phyloP scores from a whole-genome alignment of 805 yeast genomes.

The Lipomyces japonicus region DNA sequence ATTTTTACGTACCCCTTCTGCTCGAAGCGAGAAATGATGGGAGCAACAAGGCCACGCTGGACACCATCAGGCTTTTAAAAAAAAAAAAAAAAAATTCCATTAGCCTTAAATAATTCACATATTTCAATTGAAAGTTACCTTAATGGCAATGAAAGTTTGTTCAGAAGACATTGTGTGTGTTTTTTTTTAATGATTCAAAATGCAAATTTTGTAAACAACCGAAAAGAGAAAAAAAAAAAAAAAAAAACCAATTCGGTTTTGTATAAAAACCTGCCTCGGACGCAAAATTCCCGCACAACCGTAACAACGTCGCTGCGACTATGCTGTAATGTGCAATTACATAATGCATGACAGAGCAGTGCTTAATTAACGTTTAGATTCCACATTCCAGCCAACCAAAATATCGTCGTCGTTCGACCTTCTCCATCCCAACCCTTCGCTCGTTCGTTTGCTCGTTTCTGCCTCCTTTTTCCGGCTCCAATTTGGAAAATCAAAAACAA shows the following conservation, averaged over 20 bases:
- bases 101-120: neutral
- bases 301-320: no score
- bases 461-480: neutral
- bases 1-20: constrained; percentile 54
- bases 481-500: neutral
- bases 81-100: no score
- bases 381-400: no score
- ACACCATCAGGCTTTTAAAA: constrained; percentile 98
- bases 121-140: constrained; percentile 30
- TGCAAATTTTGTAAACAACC: neutral
- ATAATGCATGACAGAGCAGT: no score
- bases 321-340: no score
- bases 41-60: constrained; percentile 94
- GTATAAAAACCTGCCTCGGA: no score
- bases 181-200: constrained; percentile 23
- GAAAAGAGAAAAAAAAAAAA: constrained; percentile 2
- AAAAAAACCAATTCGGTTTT: neutral
- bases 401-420: neutral
- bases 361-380: no score
- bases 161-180: constrained; percentile 9
- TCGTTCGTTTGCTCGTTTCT: neutral
- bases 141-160: constrained; percentile 42
- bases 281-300: neutral
- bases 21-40: constrained; percentile 90
- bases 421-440: constrained; percentile 3